Percentiles rank a stretch among this genome's conserved stretches.
These are phyloP conservation scores for Symmetrospora coprosmae DNA, from an alignment of 768 basidiomycete species.

Conservation along the genomic window DNA sequence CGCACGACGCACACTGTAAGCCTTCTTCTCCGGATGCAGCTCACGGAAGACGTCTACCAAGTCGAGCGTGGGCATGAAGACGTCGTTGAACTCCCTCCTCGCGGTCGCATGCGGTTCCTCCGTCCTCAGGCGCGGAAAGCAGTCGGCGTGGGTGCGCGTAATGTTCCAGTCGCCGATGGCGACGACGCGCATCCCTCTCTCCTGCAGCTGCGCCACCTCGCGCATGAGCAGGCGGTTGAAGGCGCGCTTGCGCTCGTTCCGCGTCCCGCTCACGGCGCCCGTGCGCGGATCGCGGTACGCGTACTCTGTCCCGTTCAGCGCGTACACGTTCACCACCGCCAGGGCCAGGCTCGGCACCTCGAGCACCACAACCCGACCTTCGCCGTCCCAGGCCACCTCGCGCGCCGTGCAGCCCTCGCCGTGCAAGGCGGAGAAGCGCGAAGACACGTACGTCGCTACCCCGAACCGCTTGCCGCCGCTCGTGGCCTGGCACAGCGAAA, in stretches of 20 bases:
- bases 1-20: conserved; percentile 19
- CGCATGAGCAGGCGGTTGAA: conserved; percentile 26
- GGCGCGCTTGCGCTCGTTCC: conserved; percentile 24
- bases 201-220: conserved; percentile 19
- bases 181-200: conserved; percentile 7
- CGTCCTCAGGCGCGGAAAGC: conserved; percentile 26
- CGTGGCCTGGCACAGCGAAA: neutral
- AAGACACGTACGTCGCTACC: conserved; percentile 18
- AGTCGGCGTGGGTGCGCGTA: conserved; percentile 21
- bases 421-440: too few relatives aligned
- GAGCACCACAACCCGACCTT: conserved; percentile 23
- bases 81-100: conserved; percentile 27
- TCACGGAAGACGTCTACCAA: conserved; percentile 25
- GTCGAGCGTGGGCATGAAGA: conserved; percentile 21
- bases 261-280: conserved; percentile 10
- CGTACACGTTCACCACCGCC: conserved; percentile 21
- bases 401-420: neutral
- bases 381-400: conserved; percentile 25
- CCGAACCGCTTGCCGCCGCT: conserved; percentile 22
- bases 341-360: conserved; percentile 13
- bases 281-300: conserved; percentile 19
- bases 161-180: conserved; percentile 30
- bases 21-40: conserved; percentile 21
- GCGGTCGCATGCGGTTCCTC: conserved; percentile 26
- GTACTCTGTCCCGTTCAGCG: conserved; percentile 25